A percentile compares a stretch with the other conserved stretches of the same genome.
phyloP scores from a whole-genome alignment of 495 filamentous ascomycete species.

The Aspergillus saccharolyticus region DNA sequence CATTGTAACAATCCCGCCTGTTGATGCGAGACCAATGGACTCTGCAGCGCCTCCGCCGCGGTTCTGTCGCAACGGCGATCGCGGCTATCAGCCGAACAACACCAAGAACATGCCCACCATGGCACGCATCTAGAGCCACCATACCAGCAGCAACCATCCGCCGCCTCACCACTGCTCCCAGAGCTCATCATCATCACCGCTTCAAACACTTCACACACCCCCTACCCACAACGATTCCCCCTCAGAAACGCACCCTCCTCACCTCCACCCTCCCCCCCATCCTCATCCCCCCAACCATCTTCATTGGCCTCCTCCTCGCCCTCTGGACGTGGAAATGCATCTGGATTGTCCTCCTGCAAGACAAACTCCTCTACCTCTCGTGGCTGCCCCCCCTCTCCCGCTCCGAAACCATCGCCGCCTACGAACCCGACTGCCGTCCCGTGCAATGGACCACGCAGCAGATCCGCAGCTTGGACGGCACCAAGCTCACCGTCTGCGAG shows the following conservation, averaged over 20 bases:
- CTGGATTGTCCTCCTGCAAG: constrained; percentile 76
- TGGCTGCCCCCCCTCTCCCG: constrained; percentile 57
- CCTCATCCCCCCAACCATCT: constrained; percentile 61
- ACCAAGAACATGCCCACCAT: background rate
- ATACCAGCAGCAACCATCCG: background rate
- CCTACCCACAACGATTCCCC: background rate
- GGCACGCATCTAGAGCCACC: background rate
- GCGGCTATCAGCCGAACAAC: background rate
- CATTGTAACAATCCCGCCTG: no score
- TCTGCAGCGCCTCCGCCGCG: background rate
- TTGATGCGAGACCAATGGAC: background rate
- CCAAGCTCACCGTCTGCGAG: constrained; percentile 52
- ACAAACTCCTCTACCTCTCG: constrained; percentile 81
- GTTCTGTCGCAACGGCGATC: background rate
- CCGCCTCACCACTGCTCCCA: background rate
- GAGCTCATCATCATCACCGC: background rate
- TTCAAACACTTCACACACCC: no score
- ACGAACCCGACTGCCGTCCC: constrained; percentile 50
- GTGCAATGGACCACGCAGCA: constrained; percentile 60
- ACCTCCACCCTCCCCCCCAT: constrained; percentile 42
- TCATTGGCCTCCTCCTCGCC: constrained; percentile 57
- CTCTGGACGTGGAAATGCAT: constrained; percentile 77
- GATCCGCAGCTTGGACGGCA: constrained; percentile 54
- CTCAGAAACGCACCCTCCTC: constrained; percentile 12
- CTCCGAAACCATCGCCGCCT: constrained; percentile 54